phyloP scores from a whole-genome alignment of 805 yeast genomes.

The Metschnikowia rubicola region DNA sequence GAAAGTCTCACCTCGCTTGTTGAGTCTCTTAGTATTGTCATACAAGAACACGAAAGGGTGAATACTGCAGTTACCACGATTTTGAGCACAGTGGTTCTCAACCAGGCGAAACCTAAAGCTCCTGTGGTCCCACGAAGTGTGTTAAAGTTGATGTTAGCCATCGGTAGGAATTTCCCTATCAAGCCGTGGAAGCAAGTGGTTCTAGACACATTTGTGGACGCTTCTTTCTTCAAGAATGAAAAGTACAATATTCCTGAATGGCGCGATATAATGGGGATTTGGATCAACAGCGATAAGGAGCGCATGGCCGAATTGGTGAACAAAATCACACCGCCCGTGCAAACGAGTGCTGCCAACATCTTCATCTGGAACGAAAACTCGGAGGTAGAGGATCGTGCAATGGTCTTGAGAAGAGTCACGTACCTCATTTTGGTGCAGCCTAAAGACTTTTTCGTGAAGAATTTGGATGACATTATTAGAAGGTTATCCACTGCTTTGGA shows the following conservation, averaged over 20 bases:
- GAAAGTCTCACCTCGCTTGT: slow-evolving; percentile 32
- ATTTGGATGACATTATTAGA: slow-evolving; percentile 45
- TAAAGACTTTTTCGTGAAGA: slow-evolving; percentile 50
- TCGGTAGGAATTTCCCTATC: slow-evolving; percentile 34
- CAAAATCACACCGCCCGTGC: slow-evolving; percentile 30
- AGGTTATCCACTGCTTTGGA: slow-evolving; percentile 31
- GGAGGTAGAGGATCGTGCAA: slow-evolving; percentile 52
- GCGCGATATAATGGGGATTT: slow-evolving; percentile 52
- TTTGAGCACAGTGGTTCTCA: slow-evolving; percentile 49
- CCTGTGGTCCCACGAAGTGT: slow-evolving; percentile 38
- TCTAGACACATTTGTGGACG: slow-evolving; percentile 62
- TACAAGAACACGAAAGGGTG: slow-evolving; percentile 58
- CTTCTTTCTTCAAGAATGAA: slow-evolving; percentile 44
- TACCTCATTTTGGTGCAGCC: slow-evolving; percentile 63
- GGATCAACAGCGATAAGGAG: slow-evolving; percentile 66
- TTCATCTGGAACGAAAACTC: slow-evolving; percentile 70
- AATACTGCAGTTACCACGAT: slow-evolving; percentile 48
- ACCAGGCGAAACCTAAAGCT: slow-evolving; percentile 47
- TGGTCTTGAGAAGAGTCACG: slow-evolving; percentile 58
- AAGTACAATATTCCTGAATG: slow-evolving; percentile 38
- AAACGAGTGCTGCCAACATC: slow-evolving; percentile 54
- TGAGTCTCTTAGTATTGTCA: slow-evolving; percentile 12
- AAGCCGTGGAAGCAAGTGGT: slow-evolving; percentile 64
- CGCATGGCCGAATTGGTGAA: slow-evolving; percentile 49
- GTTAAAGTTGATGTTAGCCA: slow-evolving; percentile 41